Base-by-base conservation (phyloP, 2,329 filamentous ascomycete genomes). In the Raffaelea deltoideospora region DNA sequence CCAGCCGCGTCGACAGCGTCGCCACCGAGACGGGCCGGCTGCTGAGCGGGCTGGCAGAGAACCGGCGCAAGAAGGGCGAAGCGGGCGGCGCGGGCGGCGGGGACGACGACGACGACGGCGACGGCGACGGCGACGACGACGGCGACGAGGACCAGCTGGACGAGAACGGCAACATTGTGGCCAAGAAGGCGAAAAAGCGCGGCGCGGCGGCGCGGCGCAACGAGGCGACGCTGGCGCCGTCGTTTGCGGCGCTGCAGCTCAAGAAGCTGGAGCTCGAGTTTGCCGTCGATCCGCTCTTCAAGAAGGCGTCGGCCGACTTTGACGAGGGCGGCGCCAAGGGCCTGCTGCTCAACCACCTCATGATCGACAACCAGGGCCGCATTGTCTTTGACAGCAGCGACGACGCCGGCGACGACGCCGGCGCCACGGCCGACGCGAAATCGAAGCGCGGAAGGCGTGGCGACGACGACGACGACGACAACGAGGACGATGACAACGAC, bases 341-440 rank as follows among this genome's bases (percentile, higher is more conserved):
- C 17, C 66, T 98, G 30, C 67, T 98, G 17, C 69, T 98, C 23
- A 98, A 98, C 52, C 88, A 98, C 57, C 67, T 98, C n/a, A 84
- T 88, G 52, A 95, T 98, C 45, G 90, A 98, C 56, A 73, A 75
- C 2, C 76, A 85, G 45, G 90, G 90, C 30, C 75, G 88, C 26
- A 98, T 98, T 43, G 87, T 98, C 5, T 98, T 98, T 52, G 90
- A 98, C 59, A 96, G 88, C 61, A 96, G 87, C 51, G 88, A 98
- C 54, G 90, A 96, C 54, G 58, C 70, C 17, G 70, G 63, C 14
- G 72, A 77, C 44, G 51, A 53, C n/a, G 58, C 56, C 37, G 62
- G 15, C n/a, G n/a, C n/a, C n/a, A n/a, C n/a, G n/a, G n/a, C n/a
- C n/a, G n/a, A n/a, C n/a, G n/a, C n/a, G n/a, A n/a, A n/a, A n/a